These are phyloP conservation scores for Penicillium atrosanguineum DNA, from an alignment of 495 filamentous ascomycete species.

Conservation along the genomic window DNA sequence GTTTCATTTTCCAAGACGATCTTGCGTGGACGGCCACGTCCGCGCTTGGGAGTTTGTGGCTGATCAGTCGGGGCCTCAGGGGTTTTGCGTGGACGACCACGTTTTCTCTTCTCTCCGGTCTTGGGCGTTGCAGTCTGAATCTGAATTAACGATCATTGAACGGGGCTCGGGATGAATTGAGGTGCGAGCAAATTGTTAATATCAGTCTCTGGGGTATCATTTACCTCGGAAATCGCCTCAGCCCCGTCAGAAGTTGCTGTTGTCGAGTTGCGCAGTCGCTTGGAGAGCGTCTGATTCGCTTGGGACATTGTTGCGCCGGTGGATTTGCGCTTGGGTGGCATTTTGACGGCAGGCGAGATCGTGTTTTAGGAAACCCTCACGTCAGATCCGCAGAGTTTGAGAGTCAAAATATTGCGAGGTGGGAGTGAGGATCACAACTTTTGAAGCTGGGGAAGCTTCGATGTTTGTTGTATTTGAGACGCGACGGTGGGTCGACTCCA, in stretches of 20 bases:
- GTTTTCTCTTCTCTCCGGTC: conserved; percentile 35
- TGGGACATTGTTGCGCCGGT: conserved; percentile 19
- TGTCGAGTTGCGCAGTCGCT: conserved; percentile 18
- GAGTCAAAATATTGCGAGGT: neutral
- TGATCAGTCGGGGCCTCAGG: conserved; percentile 24
- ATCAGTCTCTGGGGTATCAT: conserved; percentile 14
- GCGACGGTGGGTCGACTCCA: conserved; percentile 17
- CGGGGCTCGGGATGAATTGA: conserved; percentile 8
- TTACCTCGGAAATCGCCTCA: conserved; percentile 11
- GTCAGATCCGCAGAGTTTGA: neutral
- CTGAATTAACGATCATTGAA: conserved; percentile 2
- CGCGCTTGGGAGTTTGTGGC: conserved; percentile 35
- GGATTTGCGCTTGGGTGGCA: conserved; percentile 33
- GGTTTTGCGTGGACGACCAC: conserved; percentile 40
- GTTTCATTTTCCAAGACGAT: conserved; percentile 8
- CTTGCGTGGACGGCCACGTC: conserved; percentile 38
- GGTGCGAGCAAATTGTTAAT: neutral
- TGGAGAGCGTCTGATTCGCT: conserved; percentile 18
- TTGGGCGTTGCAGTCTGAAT: conserved; percentile 21
- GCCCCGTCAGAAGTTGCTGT: neutral
- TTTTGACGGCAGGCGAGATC: neutral
- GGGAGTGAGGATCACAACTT: neutral
- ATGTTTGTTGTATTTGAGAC: conserved; percentile 7
- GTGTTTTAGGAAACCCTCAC: neutral
- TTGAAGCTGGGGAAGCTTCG: neutral